phyloP scores from a whole-genome alignment of 805 yeast genomes.

The Sugiyamaella valdiviana region DNA sequence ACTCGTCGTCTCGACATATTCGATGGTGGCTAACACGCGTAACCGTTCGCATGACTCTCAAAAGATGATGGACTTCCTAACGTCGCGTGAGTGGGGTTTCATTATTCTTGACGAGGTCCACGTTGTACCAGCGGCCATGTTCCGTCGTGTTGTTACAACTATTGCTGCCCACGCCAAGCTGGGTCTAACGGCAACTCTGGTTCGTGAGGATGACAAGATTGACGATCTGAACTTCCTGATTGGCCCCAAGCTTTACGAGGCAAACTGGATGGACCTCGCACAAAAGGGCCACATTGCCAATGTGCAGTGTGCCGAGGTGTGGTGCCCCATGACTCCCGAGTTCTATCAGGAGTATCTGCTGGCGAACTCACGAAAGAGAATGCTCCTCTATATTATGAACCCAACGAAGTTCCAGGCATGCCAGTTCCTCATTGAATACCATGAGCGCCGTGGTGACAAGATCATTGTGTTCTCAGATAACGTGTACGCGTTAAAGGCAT shows the following conservation, averaged over 20 bases:
- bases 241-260: conserved; percentile 97
- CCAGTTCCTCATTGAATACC: conserved; percentile 93
- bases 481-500: conserved; percentile 92
- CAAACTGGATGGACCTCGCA: conserved; percentile 99
- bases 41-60: conserved; percentile 97
- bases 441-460: conserved; percentile 95
- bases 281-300: conserved; percentile 99
- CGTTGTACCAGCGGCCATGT: conserved; percentile 99
- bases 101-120: conserved; percentile 96
- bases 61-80: conserved; percentile 95
- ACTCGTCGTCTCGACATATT: conserved; percentile 90
- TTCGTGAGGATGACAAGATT: conserved; percentile 97
- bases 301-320: conserved; percentile 99
- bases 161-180: conserved; percentile 98
- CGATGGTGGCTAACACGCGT: conserved; percentile 98
- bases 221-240: conserved; percentile 94
- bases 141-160: conserved; percentile 93
- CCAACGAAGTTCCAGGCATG: conserved; percentile 98
- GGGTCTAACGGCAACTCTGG: conserved; percentile 95
- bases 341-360: conserved; percentile 91
- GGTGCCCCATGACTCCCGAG: conserved; percentile 99
- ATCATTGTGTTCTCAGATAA: conserved; percentile 97
- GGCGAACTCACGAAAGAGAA: conserved; percentile 82
- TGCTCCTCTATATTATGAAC: conserved; percentile 94
- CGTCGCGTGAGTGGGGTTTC: conserved; percentile 98